Conservation (phyloP, 345 rosid species). For the Punica granatum region DNA sequence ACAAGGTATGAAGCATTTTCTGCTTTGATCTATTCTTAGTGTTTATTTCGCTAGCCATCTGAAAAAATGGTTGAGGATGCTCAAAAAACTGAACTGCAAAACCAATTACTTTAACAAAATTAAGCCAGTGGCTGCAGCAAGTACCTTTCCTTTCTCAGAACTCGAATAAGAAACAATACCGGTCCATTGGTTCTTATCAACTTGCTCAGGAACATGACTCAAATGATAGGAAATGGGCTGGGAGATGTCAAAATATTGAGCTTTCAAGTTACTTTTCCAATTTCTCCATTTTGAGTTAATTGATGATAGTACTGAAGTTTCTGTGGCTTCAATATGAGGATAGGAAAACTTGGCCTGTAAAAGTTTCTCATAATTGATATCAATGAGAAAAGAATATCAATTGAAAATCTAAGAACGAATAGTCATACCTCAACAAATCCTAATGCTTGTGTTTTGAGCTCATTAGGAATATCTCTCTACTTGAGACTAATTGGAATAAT, state of each 20-base stretch:
- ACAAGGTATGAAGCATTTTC: too few relatives aligned
- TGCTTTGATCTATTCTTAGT: too few relatives aligned
- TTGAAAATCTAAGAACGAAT: not conserved
- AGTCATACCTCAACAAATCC: not conserved
- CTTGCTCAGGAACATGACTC: not conserved
- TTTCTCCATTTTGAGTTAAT: slow-evolving; percentile 11
- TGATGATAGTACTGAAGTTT: not conserved
- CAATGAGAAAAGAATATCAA: not conserved
- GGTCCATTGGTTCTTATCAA: slow-evolving; percentile 2
- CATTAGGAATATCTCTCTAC: not conserved
- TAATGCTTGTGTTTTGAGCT: not conserved
- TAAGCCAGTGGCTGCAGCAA: too few relatives aligned
- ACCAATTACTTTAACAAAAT: too few relatives aligned
- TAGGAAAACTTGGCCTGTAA: slow-evolving; percentile 1
- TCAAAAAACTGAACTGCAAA: too few relatives aligned
- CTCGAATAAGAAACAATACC: slow-evolving; percentile 4
- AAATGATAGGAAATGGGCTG: slow-evolving; percentile 1
- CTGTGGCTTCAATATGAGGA: not conserved
- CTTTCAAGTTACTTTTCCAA: slow-evolving; percentile 7
- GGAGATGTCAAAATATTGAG: slow-evolving; percentile 1
- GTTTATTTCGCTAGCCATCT: too few relatives aligned
- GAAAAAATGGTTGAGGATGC: too few relatives aligned
- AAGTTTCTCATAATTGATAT: not conserved
- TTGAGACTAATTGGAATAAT: not conserved
- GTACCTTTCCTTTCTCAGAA: not conserved